Evolutionary conservation across 2,329 filamentous ascomycete species (phyloP).

Genomic region (Aureobasidium leucospermi): DNA sequence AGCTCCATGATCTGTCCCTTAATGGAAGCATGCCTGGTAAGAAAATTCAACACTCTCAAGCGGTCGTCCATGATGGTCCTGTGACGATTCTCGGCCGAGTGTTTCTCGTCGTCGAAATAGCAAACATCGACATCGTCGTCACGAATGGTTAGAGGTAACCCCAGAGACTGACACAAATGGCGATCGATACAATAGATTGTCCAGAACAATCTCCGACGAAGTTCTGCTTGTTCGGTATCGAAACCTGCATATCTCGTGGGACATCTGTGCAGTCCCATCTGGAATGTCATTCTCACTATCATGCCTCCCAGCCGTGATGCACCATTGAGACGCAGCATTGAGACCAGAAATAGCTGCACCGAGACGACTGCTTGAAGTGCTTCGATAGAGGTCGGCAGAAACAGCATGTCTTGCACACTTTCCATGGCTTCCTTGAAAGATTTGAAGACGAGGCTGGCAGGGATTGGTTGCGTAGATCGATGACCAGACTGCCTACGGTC

Average conservation of each 20-base stretch:
- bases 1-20: conserved; percentile 47
- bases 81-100: conserved; percentile 23
- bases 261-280: conserved; percentile 53
- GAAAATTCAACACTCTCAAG: conserved; percentile 20
- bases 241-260: conserved; percentile 48
- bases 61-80: background rate
- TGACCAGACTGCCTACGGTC: conserved; percentile 41
- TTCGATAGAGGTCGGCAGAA: conserved; percentile 41
- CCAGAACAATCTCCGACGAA: conserved; percentile 51
- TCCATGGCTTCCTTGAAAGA: conserved; percentile 45
- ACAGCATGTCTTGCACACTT: conserved; percentile 41
- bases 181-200: conserved; percentile 50
- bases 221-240: conserved; percentile 37
- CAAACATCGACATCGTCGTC: conserved; percentile 55
- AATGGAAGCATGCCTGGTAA: conserved; percentile 44
- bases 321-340: conserved; percentile 50
- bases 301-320: conserved; percentile 50
- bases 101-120: conserved; percentile 43
- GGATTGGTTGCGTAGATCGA: conserved; percentile 27
- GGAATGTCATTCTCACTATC: conserved; percentile 49
- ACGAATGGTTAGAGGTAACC: conserved; percentile 47
- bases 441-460: conserved; percentile 39
- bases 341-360: conserved; percentile 49
- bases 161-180: conserved; percentile 50
- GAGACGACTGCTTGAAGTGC: conserved; percentile 46